Percentiles rank a stretch among this genome's conserved stretches.
Conservation (phyloP, 2,329 filamentous ascomycete genomes). For the Nigrospora sphaerica region DNA sequence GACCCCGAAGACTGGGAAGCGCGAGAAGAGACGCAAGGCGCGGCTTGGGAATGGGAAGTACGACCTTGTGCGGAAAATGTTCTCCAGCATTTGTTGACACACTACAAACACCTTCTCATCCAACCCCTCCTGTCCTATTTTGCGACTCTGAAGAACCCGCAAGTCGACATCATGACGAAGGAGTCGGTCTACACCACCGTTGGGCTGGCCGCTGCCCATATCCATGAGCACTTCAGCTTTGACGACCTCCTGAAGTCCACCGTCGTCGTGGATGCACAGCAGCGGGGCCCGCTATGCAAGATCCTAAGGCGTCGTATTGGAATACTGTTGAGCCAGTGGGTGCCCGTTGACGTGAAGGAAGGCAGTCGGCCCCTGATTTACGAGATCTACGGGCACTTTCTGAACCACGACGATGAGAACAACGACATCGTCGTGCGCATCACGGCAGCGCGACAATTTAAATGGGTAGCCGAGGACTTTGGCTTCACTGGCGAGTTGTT, state of each 20-base stretch:
- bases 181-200: slow-evolving; percentile 94
- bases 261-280: slow-evolving; percentile 71
- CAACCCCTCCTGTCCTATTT: slow-evolving; percentile 80
- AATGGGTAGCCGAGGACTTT: slow-evolving; percentile 74
- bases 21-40: slow-evolving; percentile 75
- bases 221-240: slow-evolving; percentile 75
- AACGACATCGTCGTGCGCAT: slow-evolving; percentile 92
- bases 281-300: slow-evolving; percentile 56
- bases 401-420: slow-evolving; percentile 66
- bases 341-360: slow-evolving; percentile 66
- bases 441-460: slow-evolving; percentile 81
- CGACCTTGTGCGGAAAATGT: slow-evolving; percentile 89
- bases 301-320: slow-evolving; percentile 81
- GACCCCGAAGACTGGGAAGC: slow-evolving; percentile 95
- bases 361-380: slow-evolving; percentile 69
- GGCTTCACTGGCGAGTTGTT: slow-evolving; percentile 71
- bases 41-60: slow-evolving; percentile 87
- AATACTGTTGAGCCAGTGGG: slow-evolving; percentile 86
- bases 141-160: slow-evolving; percentile 61
- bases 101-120: slow-evolving; percentile 77
- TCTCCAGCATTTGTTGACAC: slow-evolving; percentile 82
- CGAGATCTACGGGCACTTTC: slow-evolving; percentile 80
- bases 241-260: slow-evolving; percentile 69
- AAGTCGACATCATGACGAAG: slow-evolving; percentile 69
- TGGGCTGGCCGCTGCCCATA: slow-evolving; percentile 72